Base-by-base conservation (phyloP, 345 rosid species). In the Hibiscus mutabilis region DNA sequence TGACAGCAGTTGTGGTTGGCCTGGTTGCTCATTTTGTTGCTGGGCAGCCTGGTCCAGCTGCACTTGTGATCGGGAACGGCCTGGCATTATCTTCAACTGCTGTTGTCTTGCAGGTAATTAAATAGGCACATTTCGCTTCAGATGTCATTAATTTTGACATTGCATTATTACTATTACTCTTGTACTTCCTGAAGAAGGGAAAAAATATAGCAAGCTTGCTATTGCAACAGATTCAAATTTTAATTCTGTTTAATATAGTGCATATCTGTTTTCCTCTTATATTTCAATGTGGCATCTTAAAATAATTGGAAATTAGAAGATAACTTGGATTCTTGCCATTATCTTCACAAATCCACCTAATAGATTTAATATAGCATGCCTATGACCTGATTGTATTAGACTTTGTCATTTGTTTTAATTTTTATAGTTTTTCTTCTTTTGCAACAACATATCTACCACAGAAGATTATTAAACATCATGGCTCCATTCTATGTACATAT, bases 21-120 rank as follows among this genome's bases (percentile, higher is more conserved):
- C 75, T 91, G 84, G 80, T 82, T 81, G 82, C 91, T 72, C 97
- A 95, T 83, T 83, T 77, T 84, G 86, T 85, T 75, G 84, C 90
- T 84, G 89, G 97, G 52, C 85, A 77, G 79, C 84, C 91, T 73
- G 97, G 93, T 84, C 97, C 99, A 74, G 97, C 99, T 63, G 88
- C 97, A 49, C 87, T 95, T 71, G 99, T 95, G 58, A 85, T 95
- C 73, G 99, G 99, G 72, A 95, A 95, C 79, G 99, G 99, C 69
- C 85, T 95, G 71, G 99, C 99, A 51, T 81, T 95, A 68, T 95
- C 99, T 66, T 95, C 99, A 59, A 95, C 99, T 68, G 99, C 99
- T 37, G 99, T 95, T 71, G 99, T 95, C 68, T 83, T 95, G 78
- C 97, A 94, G 96, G 98, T 91, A 69, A 53, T 69, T 40, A 70